Percentiles rank a stretch among this genome's conserved stretches.
Evolutionary conservation across 345 rosid species (phyloP).

Genomic region (Adansonia digitata): DNA sequence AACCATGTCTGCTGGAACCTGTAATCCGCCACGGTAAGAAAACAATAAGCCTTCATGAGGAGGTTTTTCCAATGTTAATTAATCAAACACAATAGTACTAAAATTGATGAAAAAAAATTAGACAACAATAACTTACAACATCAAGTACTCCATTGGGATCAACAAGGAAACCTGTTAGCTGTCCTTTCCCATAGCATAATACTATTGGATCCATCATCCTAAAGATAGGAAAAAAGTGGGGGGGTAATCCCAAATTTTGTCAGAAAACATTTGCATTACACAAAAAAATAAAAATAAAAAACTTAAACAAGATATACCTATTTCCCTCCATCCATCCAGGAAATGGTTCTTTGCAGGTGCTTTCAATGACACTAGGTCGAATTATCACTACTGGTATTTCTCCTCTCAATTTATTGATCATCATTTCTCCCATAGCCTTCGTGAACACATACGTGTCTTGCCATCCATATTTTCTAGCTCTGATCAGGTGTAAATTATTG

Average conservation of each 20-base stretch:
- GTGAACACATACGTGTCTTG: slow-evolving; percentile 92
- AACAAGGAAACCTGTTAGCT: slow-evolving; percentile 78
- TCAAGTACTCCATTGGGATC: slow-evolving; percentile 90
- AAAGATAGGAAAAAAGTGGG: background rate
- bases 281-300: too few relatives aligned
- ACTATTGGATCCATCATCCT: slow-evolving; percentile 99
- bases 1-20: slow-evolving; percentile 75
- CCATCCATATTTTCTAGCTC: slow-evolving; percentile 91
- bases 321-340: slow-evolving; percentile 99
- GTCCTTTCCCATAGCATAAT: slow-evolving; percentile 88
- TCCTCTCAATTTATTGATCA: slow-evolving; percentile 67
- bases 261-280: background rate
- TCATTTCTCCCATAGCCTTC: slow-evolving; percentile 99
- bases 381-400: slow-evolving; percentile 75
- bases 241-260: background rate
- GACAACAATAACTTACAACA: slow-evolving; percentile 48
- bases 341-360: slow-evolving; percentile 88
- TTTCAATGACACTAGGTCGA: slow-evolving; percentile 83
- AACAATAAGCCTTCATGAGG: background rate
- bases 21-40: background rate
- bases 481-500: slow-evolving; percentile 9
- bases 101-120: background rate
- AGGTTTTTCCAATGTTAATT: background rate
- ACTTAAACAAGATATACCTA: slow-evolving; percentile 42
- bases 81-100: slow-evolving; percentile 54